A percentile compares a stretch with the other conserved stretches of the same genome.
phyloP scores from a whole-genome alignment of 2,329 filamentous ascomycete genomes.

The Colletotrichum lentis region DNA sequence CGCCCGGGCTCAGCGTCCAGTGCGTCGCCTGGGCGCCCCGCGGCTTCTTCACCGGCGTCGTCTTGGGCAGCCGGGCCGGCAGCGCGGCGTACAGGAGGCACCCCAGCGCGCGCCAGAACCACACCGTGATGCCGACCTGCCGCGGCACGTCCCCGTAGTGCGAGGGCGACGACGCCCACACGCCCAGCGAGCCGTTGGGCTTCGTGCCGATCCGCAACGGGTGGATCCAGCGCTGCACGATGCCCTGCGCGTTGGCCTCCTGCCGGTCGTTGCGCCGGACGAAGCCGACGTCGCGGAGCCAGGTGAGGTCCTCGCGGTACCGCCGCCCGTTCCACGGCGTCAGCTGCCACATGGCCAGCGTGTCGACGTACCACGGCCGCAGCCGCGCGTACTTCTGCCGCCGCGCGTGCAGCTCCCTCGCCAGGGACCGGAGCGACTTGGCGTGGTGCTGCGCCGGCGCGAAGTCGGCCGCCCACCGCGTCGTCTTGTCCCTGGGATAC shows the following conservation, averaged over 20 bases:
- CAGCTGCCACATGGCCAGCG: slow-evolving; percentile 26
- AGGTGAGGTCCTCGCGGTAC: not conserved
- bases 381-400: not conserved
- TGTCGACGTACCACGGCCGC: slow-evolving; percentile 26
- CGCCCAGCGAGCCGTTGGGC: not conserved
- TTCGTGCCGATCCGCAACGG: not conserved
- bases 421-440: not conserved
- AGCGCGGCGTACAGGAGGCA: slow-evolving; percentile 15
- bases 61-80: not conserved
- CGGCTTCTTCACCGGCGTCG: not conserved
- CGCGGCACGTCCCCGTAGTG: too few relatives aligned
- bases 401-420: slow-evolving; percentile 7
- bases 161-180: accelerated
- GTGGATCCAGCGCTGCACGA: not conserved
- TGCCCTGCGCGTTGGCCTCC: not conserved
- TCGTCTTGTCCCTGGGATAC: not conserved
- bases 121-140: not conserved
- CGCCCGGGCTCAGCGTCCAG: not conserved
- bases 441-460: not conserved
- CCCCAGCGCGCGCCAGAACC: slow-evolving; percentile 34
- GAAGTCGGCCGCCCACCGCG: not conserved
- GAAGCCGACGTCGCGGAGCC: not conserved
- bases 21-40: not conserved
- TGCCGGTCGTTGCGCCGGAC: not conserved
- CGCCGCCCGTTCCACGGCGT: slow-evolving; percentile 21